Percentiles rank a stretch among this genome's conserved stretches.
Evolutionary conservation across 2,329 filamentous ascomycete species (phyloP).

Genomic region (Colletotrichum theobromicola): DNA sequence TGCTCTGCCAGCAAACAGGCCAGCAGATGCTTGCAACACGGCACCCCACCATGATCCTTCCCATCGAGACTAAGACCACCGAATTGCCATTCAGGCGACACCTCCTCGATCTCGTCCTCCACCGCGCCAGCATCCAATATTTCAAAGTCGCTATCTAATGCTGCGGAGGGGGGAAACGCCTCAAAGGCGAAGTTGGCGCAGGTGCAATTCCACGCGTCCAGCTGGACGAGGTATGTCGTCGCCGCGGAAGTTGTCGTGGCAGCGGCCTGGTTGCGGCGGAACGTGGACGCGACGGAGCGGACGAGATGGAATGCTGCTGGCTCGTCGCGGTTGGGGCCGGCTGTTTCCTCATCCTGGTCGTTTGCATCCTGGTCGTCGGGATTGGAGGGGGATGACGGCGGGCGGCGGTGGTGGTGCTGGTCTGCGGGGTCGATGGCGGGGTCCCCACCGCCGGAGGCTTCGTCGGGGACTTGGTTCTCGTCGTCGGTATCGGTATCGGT

Average conservation of each 20-base stretch:
- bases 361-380: neutral
- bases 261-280: constrained; percentile 26
- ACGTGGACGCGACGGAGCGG: constrained; percentile 56
- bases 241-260: constrained; percentile 24
- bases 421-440: constrained; percentile 1
- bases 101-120: constrained; percentile 1
- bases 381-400: neutral
- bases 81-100: constrained; percentile 40
- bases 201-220: constrained; percentile 84
- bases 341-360: neutral
- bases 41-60: constrained; percentile 39
- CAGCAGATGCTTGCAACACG: constrained; percentile 87
- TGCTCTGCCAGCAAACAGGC: constrained; percentile 78
- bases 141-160: neutral
- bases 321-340: neutral
- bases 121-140: constrained; percentile 20
- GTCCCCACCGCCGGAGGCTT: neutral
- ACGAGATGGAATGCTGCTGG: constrained; percentile 61
- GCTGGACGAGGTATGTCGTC: constrained; percentile 70
- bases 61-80: constrained; percentile 54
- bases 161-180: constrained; percentile 59
- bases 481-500: neutral
- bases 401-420: neutral
- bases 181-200: constrained; percentile 85
- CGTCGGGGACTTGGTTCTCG: neutral